These are phyloP conservation scores for Choanephora cucurbitarum DNA, from an alignment of 371 early-diverging fungal species.

Conservation along the genomic window DNA sequence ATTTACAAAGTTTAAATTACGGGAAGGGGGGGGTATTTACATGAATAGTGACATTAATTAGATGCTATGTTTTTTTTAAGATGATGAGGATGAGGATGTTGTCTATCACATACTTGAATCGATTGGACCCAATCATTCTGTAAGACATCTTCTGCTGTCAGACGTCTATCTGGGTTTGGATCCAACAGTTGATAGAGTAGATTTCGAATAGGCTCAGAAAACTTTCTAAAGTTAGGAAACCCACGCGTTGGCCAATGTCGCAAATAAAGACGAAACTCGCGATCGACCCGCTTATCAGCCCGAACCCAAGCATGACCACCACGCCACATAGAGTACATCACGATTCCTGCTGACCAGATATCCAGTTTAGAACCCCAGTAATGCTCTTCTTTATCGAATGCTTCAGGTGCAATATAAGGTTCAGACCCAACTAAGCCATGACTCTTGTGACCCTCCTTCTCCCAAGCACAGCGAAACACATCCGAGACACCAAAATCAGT, in stretches of 20 bases:
- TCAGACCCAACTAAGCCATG: constrained; percentile 80
- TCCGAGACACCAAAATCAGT: constrained; percentile 96
- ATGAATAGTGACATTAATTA: constrained; percentile 2
- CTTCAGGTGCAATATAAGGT: constrained; percentile 92
- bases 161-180: constrained; percentile 72
- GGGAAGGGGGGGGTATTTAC: constrained; percentile 14
- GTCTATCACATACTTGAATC: constrained; percentile 50
- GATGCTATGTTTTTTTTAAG: constrained; percentile 9
- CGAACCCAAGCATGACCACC: constrained; percentile 75
- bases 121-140: constrained; percentile 68
- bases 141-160: constrained; percentile 60
- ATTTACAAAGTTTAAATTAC: too few relatives aligned
- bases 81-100: constrained; percentile 27
- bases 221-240: constrained; percentile 64
- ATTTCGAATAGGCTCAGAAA: constrained; percentile 52
- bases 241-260: constrained; percentile 48
- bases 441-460: constrained; percentile 63
- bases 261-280: constrained; percentile 66
- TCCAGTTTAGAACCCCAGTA: constrained; percentile 78
- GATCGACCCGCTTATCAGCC: constrained; percentile 64
- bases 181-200: constrained; percentile 80
- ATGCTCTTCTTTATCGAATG: constrained; percentile 54
- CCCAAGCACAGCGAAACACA: constrained; percentile 85
- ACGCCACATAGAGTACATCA: constrained; percentile 75
- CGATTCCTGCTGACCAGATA: constrained; percentile 81